Conservation (phyloP, 2,329 filamentous ascomycete species). For the Raffaelea arxii region DNA sequence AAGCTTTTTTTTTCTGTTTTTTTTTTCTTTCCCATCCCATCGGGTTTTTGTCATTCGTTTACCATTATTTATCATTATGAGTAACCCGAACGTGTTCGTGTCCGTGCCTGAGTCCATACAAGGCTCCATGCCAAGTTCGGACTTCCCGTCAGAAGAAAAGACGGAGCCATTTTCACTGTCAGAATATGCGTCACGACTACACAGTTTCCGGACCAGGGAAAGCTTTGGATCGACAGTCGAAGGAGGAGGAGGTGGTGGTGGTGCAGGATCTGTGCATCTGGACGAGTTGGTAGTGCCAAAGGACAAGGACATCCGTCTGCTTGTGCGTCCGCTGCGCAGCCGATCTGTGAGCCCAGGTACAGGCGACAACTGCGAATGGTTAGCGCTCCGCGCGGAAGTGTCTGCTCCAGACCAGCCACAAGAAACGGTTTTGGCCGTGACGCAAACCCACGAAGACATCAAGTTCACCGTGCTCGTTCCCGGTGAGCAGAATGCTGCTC, state of each 20-base stretch:
- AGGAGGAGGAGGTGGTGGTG: too few relatives aligned
- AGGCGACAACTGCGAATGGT: slow-evolving; percentile 44
- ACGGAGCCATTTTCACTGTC: slow-evolving; percentile 50
- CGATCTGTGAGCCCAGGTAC: slow-evolving; percentile 47
- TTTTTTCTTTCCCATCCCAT: neutral
- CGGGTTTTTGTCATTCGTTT: neutral
- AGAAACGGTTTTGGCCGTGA: slow-evolving; percentile 49
- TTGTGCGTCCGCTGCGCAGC: slow-evolving; percentile 43
- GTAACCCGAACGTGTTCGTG: neutral
- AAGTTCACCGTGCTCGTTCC: slow-evolving; percentile 50
- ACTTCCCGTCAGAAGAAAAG: slow-evolving; percentile 35
- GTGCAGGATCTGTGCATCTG: slow-evolving; percentile 39
- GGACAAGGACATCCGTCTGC: slow-evolving; percentile 45
- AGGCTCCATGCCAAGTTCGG: too few relatives aligned
- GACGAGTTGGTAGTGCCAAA: slow-evolving; percentile 35
- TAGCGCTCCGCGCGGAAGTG: slow-evolving; percentile 45
- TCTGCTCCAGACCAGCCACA: slow-evolving; percentile 39
- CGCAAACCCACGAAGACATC: slow-evolving; percentile 50
- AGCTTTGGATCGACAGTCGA: slow-evolving; percentile 22
- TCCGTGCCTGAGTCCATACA: too few relatives aligned
- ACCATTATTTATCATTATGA: too few relatives aligned
- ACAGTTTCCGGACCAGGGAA: slow-evolving; percentile 34
- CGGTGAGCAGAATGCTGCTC: slow-evolving; percentile 30
- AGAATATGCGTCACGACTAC: slow-evolving; percentile 42
- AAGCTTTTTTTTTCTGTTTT: neutral